phyloP scores from a whole-genome alignment of 352 stramenopile genomes.

The Pythium aphanidermatum region DNA sequence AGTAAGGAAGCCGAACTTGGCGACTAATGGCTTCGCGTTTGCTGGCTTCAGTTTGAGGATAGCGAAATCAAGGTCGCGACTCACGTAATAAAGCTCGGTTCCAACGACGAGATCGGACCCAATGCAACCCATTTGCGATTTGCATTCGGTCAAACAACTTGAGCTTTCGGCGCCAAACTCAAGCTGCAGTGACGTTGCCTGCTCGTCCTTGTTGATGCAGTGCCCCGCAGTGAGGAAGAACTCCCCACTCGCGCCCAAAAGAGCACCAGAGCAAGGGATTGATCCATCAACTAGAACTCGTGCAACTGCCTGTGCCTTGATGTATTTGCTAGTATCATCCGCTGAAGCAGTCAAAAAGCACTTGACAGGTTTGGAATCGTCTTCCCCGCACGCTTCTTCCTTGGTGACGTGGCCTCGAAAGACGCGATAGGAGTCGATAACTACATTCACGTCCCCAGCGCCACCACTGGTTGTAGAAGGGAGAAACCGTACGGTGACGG shows the following conservation, averaged over 20 bases:
- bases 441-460: slow-evolving; percentile 2
- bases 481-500: slow-evolving; percentile 12
- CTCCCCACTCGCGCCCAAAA: slow-evolving; percentile 7
- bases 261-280: slow-evolving; percentile 17
- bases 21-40: no score
- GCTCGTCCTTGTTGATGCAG: slow-evolving; percentile 17
- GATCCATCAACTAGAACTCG: slow-evolving; percentile 24
- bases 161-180: slow-evolving; percentile 24
- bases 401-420: slow-evolving; percentile 1
- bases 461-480: background rate
- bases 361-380: slow-evolving; percentile 21
- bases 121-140: slow-evolving; percentile 15
- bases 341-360: slow-evolving; percentile 16
- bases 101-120: slow-evolving; percentile 18
- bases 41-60: slow-evolving; percentile 7
- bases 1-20: slow-evolving; percentile 1
- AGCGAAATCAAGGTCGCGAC: slow-evolving; percentile 20
- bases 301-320: slow-evolving; percentile 18
- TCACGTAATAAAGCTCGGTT: slow-evolving; percentile 20
- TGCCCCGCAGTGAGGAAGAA: slow-evolving; percentile 30
- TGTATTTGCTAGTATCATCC: slow-evolving; percentile 13
- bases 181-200: slow-evolving; percentile 10
- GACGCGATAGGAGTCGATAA: slow-evolving; percentile 15
- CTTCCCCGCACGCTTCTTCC: slow-evolving; percentile 14
- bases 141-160: slow-evolving; percentile 15